These are phyloP conservation scores for Prillingera fragicola DNA, from an alignment of 1,284 basidiomycete genomes.

Conservation along the genomic window DNA sequence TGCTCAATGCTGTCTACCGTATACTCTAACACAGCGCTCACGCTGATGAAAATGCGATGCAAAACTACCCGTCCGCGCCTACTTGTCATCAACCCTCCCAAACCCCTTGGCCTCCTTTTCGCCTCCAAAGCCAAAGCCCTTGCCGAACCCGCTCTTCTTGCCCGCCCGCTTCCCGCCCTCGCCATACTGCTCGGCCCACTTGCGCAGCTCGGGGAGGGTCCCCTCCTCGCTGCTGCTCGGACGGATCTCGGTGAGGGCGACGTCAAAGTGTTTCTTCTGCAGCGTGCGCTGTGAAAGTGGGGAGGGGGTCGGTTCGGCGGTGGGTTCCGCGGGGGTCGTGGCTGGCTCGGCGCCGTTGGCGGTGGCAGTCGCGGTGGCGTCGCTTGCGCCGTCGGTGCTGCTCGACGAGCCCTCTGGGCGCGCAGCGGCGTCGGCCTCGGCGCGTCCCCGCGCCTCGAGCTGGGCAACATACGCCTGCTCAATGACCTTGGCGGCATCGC, in stretches of 20 bases:
- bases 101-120: slow-evolving; percentile 12
- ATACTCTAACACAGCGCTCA: too few species aligned
- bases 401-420: slow-evolving; percentile 3
- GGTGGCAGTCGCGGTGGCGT: background rate
- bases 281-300: slow-evolving; percentile 11
- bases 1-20: too few species aligned
- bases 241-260: slow-evolving; percentile 77
- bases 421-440: slow-evolving; percentile 1
- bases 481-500: slow-evolving; percentile 13
- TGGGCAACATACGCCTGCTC: slow-evolving; percentile 12
- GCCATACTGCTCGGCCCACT: slow-evolving; percentile 87
- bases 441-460: slow-evolving; percentile 6
- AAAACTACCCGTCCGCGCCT: too few species aligned
- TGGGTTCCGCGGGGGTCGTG: background rate
- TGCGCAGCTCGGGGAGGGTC: slow-evolving; percentile 67
- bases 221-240: slow-evolving; percentile 79
- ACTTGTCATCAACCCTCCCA: slow-evolving; percentile 1
- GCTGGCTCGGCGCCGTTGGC: background rate
- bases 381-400: background rate
- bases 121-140: slow-evolving; percentile 48
- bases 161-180: slow-evolving; percentile 52
- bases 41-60: too few species aligned
- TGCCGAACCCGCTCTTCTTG: slow-evolving; percentile 48
- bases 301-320: background rate
- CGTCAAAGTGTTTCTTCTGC: slow-evolving; percentile 60